phyloP scores from a whole-genome alignment of 257 asterid genomes.

The Solanum okadae region DNA sequence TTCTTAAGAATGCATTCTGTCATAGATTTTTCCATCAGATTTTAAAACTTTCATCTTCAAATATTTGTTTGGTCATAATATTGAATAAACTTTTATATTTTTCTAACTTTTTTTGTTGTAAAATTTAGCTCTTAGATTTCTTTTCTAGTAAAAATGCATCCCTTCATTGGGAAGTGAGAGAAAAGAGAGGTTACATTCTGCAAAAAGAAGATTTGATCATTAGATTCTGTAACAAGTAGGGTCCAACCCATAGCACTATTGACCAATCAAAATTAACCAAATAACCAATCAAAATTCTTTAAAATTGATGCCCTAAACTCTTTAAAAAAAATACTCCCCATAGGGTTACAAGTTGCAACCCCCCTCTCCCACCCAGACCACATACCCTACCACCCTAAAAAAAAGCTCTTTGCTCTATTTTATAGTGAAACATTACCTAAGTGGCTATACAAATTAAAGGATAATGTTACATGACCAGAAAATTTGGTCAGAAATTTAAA shows the following conservation, averaged over 20 bases:
- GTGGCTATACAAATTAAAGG: neutral
- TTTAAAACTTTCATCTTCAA: neutral
- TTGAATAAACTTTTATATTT: neutral
- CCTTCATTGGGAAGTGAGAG: neutral
- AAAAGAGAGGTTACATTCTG: neutral
- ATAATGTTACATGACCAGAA: no score
- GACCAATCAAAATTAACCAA: neutral
- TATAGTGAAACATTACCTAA: neutral
- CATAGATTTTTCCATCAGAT: neutral
- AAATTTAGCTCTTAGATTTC: neutral
- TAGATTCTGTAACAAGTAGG: neutral
- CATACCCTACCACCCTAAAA: neutral
- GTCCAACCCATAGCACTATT: neutral
- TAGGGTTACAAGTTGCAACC: neutral
- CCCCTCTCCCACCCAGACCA: rapidly evolving
- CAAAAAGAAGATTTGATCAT: neutral
- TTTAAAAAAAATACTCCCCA: neutral
- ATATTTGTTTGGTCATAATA: neutral
- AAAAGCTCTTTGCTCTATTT: neutral
- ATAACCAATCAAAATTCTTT: neutral
- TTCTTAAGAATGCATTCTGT: neutral
- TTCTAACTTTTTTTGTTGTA: neutral
- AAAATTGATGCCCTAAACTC: neutral
- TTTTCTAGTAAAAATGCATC: neutral
- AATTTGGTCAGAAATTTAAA: no score